phyloP scores from a whole-genome alignment of 129 eudicot species.

The Solidago caesia region DNA sequence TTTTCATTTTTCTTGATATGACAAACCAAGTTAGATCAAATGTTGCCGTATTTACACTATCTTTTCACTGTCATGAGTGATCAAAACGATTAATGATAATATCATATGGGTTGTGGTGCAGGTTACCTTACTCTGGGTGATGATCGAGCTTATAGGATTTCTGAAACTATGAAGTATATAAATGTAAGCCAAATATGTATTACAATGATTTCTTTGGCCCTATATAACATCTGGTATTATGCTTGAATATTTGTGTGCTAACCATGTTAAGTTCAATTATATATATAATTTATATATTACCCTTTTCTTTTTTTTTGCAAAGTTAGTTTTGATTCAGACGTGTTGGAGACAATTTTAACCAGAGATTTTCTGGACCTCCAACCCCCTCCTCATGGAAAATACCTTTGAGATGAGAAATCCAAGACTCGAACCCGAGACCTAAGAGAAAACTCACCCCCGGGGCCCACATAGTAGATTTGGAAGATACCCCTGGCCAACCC shows the following conservation, averaged over 20 bases:
- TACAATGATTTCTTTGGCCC: conserved; percentile 11
- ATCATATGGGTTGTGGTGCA: conserved; percentile 8
- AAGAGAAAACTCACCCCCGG: no score
- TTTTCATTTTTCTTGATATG: not conserved
- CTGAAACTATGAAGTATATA: conserved; percentile 17
- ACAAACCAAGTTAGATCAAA: not conserved
- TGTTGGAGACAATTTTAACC: no score
- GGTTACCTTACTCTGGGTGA: conserved; percentile 26
- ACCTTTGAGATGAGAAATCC: no score
- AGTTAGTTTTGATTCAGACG: no score
- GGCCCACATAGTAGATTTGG: no score
- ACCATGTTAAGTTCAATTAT: not conserved
- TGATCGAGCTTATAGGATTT: conserved; percentile 18
- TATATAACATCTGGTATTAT: conserved; percentile 12
- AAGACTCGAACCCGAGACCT: no score
- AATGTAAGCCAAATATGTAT: conserved; percentile 16
- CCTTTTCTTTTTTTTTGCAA: no score
- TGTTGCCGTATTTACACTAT: not conserved
- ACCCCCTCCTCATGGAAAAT: no score
- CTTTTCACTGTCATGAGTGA: not conserved
- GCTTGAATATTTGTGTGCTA: conserved; percentile 6
- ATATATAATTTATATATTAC: no score
- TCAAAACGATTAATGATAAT: not conserved
- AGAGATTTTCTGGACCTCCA: no score
- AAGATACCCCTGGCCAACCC: no score